Base-by-base conservation (phyloP, 2,329 filamentous ascomycete genomes). In the Paraphoma chrysanthemicola region DNA sequence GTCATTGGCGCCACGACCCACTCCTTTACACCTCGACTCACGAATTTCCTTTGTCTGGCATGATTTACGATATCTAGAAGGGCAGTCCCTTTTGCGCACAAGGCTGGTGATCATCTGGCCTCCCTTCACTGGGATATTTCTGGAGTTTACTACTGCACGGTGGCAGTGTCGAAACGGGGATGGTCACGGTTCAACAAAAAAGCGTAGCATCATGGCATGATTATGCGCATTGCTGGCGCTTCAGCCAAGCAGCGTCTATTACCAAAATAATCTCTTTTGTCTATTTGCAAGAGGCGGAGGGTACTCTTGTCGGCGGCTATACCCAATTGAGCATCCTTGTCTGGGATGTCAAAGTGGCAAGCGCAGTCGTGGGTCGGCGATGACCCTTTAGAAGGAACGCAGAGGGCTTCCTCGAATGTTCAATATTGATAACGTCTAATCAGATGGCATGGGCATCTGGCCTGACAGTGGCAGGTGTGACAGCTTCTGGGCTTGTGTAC, bases 21-120 rank as follows among this genome's bases (percentile, higher is more conserved):
- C 38, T 48, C 23, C 29, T 46, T 52, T 43, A 44, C 49, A 47
- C 16, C 16, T 28, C 11, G 14, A 33, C 45, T 71, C 52, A 76
- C 71, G 74, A 76, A 69, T 74, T 69, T 70, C 68, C 58, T 76
- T 66, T 76, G 71, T 74, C 45, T 33, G 42, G 41, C 55, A 57
- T 23, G 36, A 41, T 28, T 49, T 39, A 65, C 51, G 59, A 63
- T 47, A 60, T 55, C 50, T 69, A 71, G 68, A 72, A 60, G 52
- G 57, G 43, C 56, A 59, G 57, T 38, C 48, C 47, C 31, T 60
- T 51, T 47, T 48, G 43, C 48, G 51, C 59, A 60, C 58, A 60
- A 48, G 59, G 55, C 49, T 42, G 56, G 30, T 46, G 48, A 48
- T 44, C 48, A 44, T 50, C 54, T 58, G 50, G 62, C 54, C 56